Base-by-base conservation (phyloP, 805 yeast species). In the Saccharomyces jurei region DNA sequence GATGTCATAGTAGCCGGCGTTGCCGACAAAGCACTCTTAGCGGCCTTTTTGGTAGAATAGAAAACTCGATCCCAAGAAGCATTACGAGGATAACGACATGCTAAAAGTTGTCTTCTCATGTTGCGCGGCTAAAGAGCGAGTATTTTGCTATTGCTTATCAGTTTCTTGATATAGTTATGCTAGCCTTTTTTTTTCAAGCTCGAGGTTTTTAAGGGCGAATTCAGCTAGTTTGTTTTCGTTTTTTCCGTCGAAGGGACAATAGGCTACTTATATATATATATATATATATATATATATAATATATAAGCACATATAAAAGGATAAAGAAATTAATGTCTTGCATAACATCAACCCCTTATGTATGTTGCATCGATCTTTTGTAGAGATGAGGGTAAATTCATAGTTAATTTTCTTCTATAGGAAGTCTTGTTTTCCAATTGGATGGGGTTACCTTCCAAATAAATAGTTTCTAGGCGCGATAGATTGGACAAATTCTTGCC, bases 341-440 rank as follows among this genome's bases (percentile, higher is more conserved):
- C 4, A 9, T 6, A 36, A 21, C 25, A n/a, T 57, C 50, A 63
- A 26, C 65, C 67, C 32, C 72, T 70, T 11, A 82, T 74, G 63
- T 84, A 91, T 26, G 96, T 86, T 10, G 99, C 98, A 73, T 94
- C 99, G 53, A 94, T 89, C 73, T 94, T 95, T 48, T 79, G 71
- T 49, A 94, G 72, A 9, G 84, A 78, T 0, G 86, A 83, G 6
- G 66, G 67, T 56, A 92, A 75, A 56, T 84, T 79, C 63, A 94
- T 75, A 60, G 81, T 81, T 49, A 94, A 67, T 68, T 94, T 94
- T 64, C 94, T 81, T 64, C 97, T 78, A 68, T 94, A 94, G 51
- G 90, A 83, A 1, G 94, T 83, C n/a, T 82, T 82, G 60, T 86
- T 86, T 22, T 79, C 67, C 29, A 72, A 60, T 63, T 94, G 97